Conservation (phyloP, 2,329 filamentous ascomycete genomes). For the Alternaria incomplexa region DNA sequence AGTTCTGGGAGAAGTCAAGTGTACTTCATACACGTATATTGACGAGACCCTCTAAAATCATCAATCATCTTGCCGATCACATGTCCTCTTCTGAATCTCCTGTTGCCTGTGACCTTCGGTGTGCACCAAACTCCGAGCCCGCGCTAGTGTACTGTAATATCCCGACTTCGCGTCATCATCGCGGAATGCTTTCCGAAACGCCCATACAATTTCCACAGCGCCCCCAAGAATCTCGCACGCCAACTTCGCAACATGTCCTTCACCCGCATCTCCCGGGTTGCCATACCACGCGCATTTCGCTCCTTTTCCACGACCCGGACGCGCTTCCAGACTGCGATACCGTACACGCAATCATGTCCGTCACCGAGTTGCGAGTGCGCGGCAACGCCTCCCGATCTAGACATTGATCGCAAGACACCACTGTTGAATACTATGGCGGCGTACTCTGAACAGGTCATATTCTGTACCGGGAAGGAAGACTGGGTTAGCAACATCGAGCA, state of each 20-base stretch:
- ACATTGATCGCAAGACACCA: conserved; percentile 73
- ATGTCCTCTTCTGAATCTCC: not conserved
- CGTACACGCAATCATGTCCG: conserved; percentile 63
- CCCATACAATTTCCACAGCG: not conserved
- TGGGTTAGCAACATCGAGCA: conserved; percentile 88
- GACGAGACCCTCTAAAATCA: not conserved
- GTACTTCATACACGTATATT: not conserved
- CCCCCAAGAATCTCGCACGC: not conserved
- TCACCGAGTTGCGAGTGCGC: conserved; percentile 77
- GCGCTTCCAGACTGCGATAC: conserved; percentile 24
- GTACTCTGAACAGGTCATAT: conserved; percentile 81
- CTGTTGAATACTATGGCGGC: conserved; percentile 78
- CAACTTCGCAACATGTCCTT: conserved; percentile 4
- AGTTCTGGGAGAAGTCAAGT: not conserved
- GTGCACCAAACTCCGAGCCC: not conserved
- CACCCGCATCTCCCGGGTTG: not conserved
- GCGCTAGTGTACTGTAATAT: not conserved
- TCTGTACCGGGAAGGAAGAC: conserved; percentile 80
- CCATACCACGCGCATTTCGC: not conserved
- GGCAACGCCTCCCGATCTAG: conserved; percentile 68
- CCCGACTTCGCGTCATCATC: conserved; percentile 5
- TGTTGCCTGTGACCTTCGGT: not conserved
- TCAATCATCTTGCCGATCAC: not conserved
- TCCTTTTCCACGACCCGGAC: conserved; percentile 7
- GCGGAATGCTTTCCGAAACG: conserved; percentile 7